Percentiles rank a stretch among this genome's conserved stretches.
These are phyloP conservation scores for Scenedesmus sp. DNA, from an alignment of 163 green algal species.

Conservation along the genomic window DNA sequence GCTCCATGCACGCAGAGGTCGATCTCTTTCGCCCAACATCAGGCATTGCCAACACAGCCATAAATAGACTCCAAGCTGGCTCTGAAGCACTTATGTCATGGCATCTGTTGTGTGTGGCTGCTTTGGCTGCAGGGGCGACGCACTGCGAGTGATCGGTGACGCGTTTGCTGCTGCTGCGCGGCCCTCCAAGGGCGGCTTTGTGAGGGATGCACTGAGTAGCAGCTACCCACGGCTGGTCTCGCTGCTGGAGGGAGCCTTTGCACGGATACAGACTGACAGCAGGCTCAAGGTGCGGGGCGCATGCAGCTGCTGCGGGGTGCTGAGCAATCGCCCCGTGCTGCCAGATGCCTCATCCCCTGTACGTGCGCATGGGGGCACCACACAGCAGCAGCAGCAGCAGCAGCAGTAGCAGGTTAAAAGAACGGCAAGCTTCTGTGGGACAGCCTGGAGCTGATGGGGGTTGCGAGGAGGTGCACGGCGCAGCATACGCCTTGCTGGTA, in stretches of 20 bases:
- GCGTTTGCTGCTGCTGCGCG: conserved; percentile 70
- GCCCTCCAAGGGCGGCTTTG: conserved; percentile 81
- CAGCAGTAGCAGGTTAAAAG: too few species aligned
- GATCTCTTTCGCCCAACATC: too few species aligned
- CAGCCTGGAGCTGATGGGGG: too few species aligned
- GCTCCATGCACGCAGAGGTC: too few species aligned
- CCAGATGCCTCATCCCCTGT: too few species aligned
- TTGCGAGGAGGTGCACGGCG: too few species aligned
- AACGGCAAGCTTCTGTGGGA: too few species aligned
- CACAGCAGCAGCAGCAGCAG: too few species aligned
- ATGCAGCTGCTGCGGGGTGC: too few species aligned
- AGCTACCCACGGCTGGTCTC: conserved; percentile 83
- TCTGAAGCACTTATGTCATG: not conserved
- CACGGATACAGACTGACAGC: conserved; percentile 79
- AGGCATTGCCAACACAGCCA: not conserved
- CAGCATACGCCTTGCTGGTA: not conserved
- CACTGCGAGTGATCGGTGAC: conserved; percentile 61
- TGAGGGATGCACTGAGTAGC: conserved; percentile 81
- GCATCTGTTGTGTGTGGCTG: not conserved
- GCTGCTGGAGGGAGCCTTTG: conserved; percentile 81
- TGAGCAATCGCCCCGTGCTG: too few species aligned
- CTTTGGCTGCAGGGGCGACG: conserved; percentile 2
- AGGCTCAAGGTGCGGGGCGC: conserved; percentile 66
- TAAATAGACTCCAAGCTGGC: too few species aligned
- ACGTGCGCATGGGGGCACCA: too few species aligned